Percentiles rank a stretch among this genome's conserved stretches.
These are phyloP conservation scores for Solanum tacnaense DNA, from an alignment of 257 asterid species.

Conservation along the genomic window DNA sequence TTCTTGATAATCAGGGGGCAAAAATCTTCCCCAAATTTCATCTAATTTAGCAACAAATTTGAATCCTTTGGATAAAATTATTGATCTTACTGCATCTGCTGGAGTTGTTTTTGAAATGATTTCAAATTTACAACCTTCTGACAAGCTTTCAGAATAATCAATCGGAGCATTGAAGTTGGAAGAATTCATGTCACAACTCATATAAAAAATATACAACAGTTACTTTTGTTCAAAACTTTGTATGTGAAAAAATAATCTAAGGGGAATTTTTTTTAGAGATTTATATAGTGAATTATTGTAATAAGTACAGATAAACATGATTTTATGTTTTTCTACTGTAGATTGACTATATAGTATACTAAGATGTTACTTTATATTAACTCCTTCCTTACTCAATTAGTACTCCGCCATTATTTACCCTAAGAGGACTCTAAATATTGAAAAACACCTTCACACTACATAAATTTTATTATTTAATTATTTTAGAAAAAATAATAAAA, in stretches of 20 bases:
- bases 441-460: no score
- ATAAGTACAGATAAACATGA: neutral
- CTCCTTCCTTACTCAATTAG: no score
- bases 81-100: neutral
- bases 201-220: neutral
- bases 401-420: no score
- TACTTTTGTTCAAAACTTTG: neutral
- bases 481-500: no score
- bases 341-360: no score
- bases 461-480: no score
- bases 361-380: no score
- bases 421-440: no score
- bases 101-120: neutral
- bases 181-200: no score
- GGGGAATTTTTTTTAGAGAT: neutral
- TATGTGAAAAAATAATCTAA: neutral
- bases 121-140: neutral
- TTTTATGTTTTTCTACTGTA: neutral
- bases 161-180: neutral
- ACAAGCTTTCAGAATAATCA: no score
- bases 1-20: neutral
- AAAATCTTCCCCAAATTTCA: conserved; percentile 14
- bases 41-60: conserved; percentile 14
- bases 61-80: neutral
- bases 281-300: neutral